Base-by-base conservation (phyloP, 2,329 filamentous ascomycete genomes). In the Nigrospora sphaerica region DNA sequence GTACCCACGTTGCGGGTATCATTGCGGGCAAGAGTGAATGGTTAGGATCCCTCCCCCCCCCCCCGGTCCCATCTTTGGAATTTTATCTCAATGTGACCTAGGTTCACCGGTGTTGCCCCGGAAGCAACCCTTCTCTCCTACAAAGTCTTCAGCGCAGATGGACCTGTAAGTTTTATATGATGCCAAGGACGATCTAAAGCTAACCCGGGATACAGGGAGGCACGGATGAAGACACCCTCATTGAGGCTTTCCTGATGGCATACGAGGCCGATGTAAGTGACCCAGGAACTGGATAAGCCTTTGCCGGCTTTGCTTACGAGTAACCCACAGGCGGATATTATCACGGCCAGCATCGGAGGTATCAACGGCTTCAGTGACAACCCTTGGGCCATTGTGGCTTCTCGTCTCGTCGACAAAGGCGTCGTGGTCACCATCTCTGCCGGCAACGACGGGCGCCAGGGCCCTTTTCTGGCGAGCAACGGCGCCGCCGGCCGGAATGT, bases 371-470 rank as follows among this genome's bases (percentile, higher is more conserved):
- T 54, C 51, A 52, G 57, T 1, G 57, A 60, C 34, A 54, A 64
- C 34, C 55, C 64, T 14, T 63, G 60, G 59, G 62, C 66, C 34
- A 58, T 61, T 16, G 61, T 66, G 6, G 59, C 64, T 7, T 60
- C 62, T 2, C 61, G 64, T 16, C 63, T 69, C 39, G 65, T 63
- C 10, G 64, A 69, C 7, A 57, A 66, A 14, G 73, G 74, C 11
- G 62, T 77, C 0, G 68, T 74, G 9, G 65, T 75, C n/a, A 67
- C 69, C n/a, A 67, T 76, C 28, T 69, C 74, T 1, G 73, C 70
- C 9, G 74, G 75, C 12, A 79, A 79, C 45, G 68, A 71, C 16
- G 74, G 75, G 19, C 59, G 60, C 13, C 57, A 60, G 12, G 75
- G 74, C 0, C 64, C 74, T 0, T 78, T 77, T 57, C 72, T 67